Conservation (phyloP, 345 rosid genomes). For the Brassica napus region DNA sequence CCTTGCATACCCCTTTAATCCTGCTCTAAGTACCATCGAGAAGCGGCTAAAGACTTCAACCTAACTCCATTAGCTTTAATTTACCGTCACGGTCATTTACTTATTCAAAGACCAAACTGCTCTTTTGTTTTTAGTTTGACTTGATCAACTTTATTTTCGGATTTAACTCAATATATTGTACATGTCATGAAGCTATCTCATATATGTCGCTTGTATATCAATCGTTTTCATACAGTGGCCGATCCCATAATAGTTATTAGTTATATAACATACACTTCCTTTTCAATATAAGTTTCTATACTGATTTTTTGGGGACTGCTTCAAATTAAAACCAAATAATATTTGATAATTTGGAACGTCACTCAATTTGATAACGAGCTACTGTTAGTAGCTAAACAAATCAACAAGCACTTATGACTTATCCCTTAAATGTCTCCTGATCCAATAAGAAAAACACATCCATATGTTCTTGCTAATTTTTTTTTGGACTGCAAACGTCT, state of each 20-base stretch:
- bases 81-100: not conserved
- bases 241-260: not conserved
- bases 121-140: slow-evolving; percentile 8
- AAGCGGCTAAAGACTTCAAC: slow-evolving; percentile 19
- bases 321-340: not conserved
- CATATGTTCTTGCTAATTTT: too few species aligned
- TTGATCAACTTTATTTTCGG: not conserved
- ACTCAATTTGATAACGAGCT: not conserved
- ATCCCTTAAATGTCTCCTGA: too few species aligned
- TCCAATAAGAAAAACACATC: too few species aligned
- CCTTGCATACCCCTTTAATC: too few species aligned
- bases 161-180: not conserved
- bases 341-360: not conserved
- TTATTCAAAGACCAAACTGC: not conserved
- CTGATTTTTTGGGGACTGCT: not conserved
- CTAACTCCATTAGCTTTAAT: not conserved
- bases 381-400: not conserved
- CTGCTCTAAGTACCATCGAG: slow-evolving; percentile 14
- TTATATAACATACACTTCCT: not conserved
- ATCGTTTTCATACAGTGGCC: slow-evolving; percentile 5
- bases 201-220: not conserved
- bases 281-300: not conserved
- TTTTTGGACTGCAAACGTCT: too few species aligned
- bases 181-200: not conserved
- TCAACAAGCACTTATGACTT: not conserved